Evolutionary conservation across 495 filamentous ascomycete genomes (phyloP), one percentile per base, ranked within the genome.

Genomic region (Elaphomyces granulatus): DNA sequence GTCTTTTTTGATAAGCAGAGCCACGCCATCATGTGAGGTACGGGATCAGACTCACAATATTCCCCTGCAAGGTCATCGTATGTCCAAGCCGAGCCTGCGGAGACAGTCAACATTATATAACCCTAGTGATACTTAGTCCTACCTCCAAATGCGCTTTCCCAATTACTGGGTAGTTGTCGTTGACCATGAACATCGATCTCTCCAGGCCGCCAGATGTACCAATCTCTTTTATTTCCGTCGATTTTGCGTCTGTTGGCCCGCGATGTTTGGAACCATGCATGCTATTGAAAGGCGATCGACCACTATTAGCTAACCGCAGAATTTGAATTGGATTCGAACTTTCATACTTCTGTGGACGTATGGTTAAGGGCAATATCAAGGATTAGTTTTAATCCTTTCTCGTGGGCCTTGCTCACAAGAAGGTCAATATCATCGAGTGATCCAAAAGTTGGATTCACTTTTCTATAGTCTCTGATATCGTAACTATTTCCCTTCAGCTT

Each of bases 281-380:
- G 78, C 59, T 79, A 57, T 44, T 74, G 62, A 8, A 58, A 68
- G 18, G 72, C n/a, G n/a, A n/a, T n/a, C n/a, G n/a, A n/a, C n/a
- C n/a, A n/a, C n/a, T n/a, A n/a, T n/a, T n/a, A n/a, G n/a, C n/a
- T n/a, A n/a, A n/a, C n/a, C n/a, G n/a, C n/a, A n/a, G n/a, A n/a
- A n/a, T n/a, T n/a, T n/a, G n/a, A n/a, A n/a, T n/a, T n/a, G n/a
- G n/a, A n/a, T n/a, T n/a, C n/a, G n/a, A n/a, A n/a, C n/a, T n/a
- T n/a, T n/a, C n/a, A n/a, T 75, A 41, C 44, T 14, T 41, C 47
- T 33, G 68, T 60, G 4, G 64, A 68, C 16, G 75, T 79, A 55
- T 81, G 78, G 51, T 82, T 81, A 32, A 80, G 57, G 0, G 78
- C 77, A 4, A 80, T 56, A 51, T 81, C 77, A 23, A 81, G 59